These are phyloP conservation scores for Alnus glutinosa DNA, from an alignment of 306 rosid genomes.

Conservation along the genomic window DNA sequence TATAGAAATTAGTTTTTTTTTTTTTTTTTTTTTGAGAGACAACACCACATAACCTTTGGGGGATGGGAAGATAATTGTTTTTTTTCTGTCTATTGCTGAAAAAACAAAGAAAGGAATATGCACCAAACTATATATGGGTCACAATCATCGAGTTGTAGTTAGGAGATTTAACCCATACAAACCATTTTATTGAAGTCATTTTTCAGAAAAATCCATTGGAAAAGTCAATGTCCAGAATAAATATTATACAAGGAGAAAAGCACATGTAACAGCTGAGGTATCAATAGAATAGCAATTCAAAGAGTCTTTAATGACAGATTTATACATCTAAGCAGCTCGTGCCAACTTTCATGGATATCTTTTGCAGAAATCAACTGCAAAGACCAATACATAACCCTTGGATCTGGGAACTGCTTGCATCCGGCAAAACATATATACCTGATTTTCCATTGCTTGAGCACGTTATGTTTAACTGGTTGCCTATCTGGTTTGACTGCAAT, in stretches of 20 bases:
- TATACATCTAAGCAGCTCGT: slow-evolving; percentile 27
- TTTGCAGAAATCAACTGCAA: slow-evolving; percentile 55
- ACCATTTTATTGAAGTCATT: too few species aligned
- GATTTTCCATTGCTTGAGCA: slow-evolving; percentile 82
- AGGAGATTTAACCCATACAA: too few species aligned
- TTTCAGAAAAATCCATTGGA: background rate
- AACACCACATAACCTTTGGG: too few species aligned
- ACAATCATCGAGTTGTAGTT: too few species aligned
- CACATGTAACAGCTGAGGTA: slow-evolving; percentile 22
- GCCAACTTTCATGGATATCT: slow-evolving; percentile 17
- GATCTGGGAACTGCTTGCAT: slow-evolving; percentile 65
- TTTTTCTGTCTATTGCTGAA: too few species aligned
- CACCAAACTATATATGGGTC: too few species aligned
- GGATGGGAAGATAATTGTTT: too few species aligned
- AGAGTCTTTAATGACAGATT: slow-evolving; percentile 25
- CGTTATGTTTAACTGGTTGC: slow-evolving; percentile 68
- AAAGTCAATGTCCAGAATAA: background rate
- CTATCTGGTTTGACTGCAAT: slow-evolving; percentile 74
- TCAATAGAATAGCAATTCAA: slow-evolving; percentile 17
- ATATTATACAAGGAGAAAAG: slow-evolving; percentile 11
- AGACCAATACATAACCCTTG: slow-evolving; percentile 73
- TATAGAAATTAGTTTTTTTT: too few species aligned
- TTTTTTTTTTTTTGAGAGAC: too few species aligned
- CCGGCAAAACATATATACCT: slow-evolving; percentile 33
- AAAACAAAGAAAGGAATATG: too few species aligned